phyloP scores from a whole-genome alignment of 2,329 filamentous ascomycete genomes.

The Epicoccum nigrum region DNA sequence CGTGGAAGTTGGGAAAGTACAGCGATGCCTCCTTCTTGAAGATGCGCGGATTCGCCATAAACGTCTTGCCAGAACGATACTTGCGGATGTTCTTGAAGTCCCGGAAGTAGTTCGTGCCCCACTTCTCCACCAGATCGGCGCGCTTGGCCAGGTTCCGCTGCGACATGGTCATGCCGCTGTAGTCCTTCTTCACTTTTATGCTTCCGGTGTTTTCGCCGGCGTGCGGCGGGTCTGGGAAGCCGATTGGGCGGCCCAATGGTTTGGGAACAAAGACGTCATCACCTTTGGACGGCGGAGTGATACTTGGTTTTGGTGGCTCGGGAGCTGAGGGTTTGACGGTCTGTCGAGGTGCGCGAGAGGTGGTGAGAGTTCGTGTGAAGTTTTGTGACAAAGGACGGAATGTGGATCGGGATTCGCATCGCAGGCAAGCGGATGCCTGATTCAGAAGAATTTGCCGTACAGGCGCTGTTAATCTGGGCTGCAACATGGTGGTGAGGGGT shows the following conservation, averaged over 20 bases:
- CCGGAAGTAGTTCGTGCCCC: conserved; percentile 89
- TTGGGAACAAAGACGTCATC: conserved; percentile 56
- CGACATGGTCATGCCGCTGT: conserved; percentile 39
- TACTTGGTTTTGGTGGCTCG: conserved; percentile 1
- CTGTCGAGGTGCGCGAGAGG: conserved; percentile 28
- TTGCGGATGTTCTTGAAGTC: conserved; percentile 85
- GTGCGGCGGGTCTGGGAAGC: conserved; percentile 74
- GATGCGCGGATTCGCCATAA: conserved; percentile 80
- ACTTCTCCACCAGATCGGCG: conserved; percentile 75
- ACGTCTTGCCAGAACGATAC: conserved; percentile 86
- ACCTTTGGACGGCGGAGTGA: conserved; percentile 23
- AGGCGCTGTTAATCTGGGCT: conserved; percentile 36
- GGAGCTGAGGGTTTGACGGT: conserved; percentile 26
- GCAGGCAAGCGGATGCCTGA: conserved; percentile 22
- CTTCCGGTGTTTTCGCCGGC: conserved; percentile 82
- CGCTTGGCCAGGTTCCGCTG: conserved; percentile 71
- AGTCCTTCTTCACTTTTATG: conserved; percentile 56
- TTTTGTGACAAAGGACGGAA: conserved; percentile 19
- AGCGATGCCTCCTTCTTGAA: conserved; percentile 83
- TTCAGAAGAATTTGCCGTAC: conserved; percentile 24
- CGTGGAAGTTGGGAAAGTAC: conserved; percentile 92
- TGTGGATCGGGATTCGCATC: conserved; percentile 21
- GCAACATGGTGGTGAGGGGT: conserved; percentile 34
- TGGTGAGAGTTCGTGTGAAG: conserved; percentile 33
- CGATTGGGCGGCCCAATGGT: conserved; percentile 75